Conservation (phyloP, 1,284 basidiomycete species). For the Apiotrichum gracile region DNA sequence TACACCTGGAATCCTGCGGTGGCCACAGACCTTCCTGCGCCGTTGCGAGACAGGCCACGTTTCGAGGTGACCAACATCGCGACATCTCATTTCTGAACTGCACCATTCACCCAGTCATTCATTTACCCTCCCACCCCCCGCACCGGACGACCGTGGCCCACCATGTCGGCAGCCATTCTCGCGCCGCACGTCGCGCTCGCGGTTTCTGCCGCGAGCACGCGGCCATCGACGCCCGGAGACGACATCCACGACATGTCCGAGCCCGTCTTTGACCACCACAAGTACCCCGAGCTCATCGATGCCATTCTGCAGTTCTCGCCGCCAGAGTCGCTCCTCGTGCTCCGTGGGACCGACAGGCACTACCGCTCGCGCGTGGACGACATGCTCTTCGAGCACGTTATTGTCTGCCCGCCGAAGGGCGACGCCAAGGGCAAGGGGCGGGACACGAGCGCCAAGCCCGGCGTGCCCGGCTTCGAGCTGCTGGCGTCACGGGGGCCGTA, state of each 20-base stretch:
- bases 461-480: not conserved
- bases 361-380: not conserved
- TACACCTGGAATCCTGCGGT: no score
- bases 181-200: not conserved
- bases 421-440: not conserved
- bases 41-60: no score
- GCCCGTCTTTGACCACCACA: constrained; percentile 1
- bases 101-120: no score
- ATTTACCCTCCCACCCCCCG: no score
- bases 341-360: not conserved
- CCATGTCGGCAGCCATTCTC: not conserved
- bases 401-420: not conserved
- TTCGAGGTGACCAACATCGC: no score
- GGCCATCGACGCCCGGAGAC: not conserved
- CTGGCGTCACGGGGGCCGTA: not conserved
- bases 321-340: not conserved
- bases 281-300: constrained; percentile 1
- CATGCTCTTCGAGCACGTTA: not conserved
- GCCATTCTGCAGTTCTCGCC: not conserved
- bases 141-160: no score
- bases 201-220: not conserved
- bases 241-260: constrained; percentile 2
- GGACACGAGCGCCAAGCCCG: not conserved
- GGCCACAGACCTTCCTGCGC: no score
- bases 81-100: no score